Base-by-base conservation (phyloP, 2,329 filamentous ascomycete species). In the Aspergillus fischeri region DNA sequence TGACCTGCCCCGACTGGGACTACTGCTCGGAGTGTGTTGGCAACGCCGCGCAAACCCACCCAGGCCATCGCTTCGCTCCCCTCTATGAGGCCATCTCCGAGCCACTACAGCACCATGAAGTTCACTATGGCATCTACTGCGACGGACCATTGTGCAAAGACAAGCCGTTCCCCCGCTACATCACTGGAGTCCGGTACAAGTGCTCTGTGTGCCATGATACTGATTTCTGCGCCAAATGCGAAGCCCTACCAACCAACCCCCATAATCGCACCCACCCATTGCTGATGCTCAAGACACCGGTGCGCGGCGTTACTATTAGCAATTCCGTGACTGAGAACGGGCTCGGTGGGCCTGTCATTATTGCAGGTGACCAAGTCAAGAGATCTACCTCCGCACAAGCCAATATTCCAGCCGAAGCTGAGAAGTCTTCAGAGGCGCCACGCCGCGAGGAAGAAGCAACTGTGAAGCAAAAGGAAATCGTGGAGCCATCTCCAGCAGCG, bases 241-340 rank as follows among this genome's bases (percentile, higher is more conserved):
- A 99, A 78, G 91, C 93, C 51, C 86, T 86, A 67, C 94, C 94
- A 7, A 81, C 81, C 62, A 93, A 95, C 74, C 80, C 79, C 24
- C 94, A 99, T 80, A 97, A 97, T 80, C 87, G 86, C 75, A 96
- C 92, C n/a, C 94, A 99, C 68, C 94, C 94, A 28, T 80, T 99
- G 66, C 92, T 99, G 80, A 97, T 96, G 79, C 92, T 99, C 81
- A 96, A 91, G 83, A 95, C 90, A 2, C 90, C 93, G 9, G 88
- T 99, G 51, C 89, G 91, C 64, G 88, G 90, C 65, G 90, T 96
- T 38, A 92, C 85, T 60, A 90, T 99, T 53, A 92, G 86, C 51
- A 97, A 47, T 10, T 24, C 93, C 8, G 82, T 89, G 62, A 89
- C 88, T 53, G 91, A 96, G 75, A 86, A 91, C 66, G 83, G 83